Evolutionary conservation across 225 moss, liverwort and hornwort species (phyloP).

Genomic region (Straminergon stramineum): DNA sequence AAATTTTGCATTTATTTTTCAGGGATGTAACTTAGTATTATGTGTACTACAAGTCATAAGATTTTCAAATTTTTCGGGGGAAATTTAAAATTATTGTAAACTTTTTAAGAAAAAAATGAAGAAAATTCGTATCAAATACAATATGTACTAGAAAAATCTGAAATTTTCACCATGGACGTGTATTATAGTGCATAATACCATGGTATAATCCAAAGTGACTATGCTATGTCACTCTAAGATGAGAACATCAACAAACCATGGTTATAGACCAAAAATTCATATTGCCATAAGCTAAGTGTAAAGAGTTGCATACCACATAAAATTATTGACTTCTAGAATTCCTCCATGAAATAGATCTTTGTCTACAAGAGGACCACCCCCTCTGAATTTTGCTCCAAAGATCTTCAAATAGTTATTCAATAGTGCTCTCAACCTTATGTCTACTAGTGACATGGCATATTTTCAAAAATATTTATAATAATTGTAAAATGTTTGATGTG

Average conservation of each 20-base stretch:
- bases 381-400: not conserved
- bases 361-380: not conserved
- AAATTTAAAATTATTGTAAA: not conserved
- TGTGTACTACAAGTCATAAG: not conserved
- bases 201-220: not conserved
- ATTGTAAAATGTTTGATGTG: not conserved
- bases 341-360: not conserved
- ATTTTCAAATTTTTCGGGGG: not conserved
- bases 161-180: not conserved
- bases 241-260: not conserved
- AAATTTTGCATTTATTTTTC: not conserved
- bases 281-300: not conserved
- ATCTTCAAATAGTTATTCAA: not conserved
- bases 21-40: accelerated
- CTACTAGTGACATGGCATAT: not conserved
- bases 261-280: not conserved
- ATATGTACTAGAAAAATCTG: not conserved
- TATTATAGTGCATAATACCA: not conserved
- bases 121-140: not conserved
- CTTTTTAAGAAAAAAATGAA: not conserved
- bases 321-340: not conserved
- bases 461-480: not conserved
- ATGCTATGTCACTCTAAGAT: accelerated
- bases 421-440: not conserved
- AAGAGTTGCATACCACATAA: not conserved